Base-by-base conservation (phyloP, 768 basidiomycete genomes). In the Mycena latifolia region DNA sequence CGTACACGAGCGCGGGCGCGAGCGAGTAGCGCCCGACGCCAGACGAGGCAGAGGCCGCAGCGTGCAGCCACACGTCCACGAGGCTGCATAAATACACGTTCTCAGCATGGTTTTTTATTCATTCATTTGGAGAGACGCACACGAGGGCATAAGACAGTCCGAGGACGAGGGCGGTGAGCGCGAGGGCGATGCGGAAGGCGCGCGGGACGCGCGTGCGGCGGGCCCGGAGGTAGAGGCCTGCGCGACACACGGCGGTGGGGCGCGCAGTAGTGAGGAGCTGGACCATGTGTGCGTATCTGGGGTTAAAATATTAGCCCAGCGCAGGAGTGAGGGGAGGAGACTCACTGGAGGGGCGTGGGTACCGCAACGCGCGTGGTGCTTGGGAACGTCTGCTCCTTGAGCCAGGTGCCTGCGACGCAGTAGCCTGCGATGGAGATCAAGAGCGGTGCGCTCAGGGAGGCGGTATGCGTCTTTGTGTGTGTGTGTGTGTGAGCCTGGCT, bases 11-110 rank as follows among this genome's bases (percentile, higher is more conserved):
- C 17, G 63, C 47, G 35, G 69, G 69, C 20, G 56, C 61, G 56
- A 70, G 37, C 15, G 69, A 61, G 55, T 70, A 70, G 55, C 65
- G 61, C 22, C 68, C 68, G 37, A 52, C 25, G 20, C 60, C 53
- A 22, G 11, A 65, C 64, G 3, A 70, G n/a, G n/a, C n/a, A 20
- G 61, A 70, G 29, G 57, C 33, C 18, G 65, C 29, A 0, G 46
- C 69, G 48, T 70, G 69, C 22, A 70, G 64, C 69, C 69, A 66
- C 15, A 66, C 62, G 61, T 70, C 69, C 20, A 57, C 61, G 27
- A 70, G 65, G 31, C 69, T 70, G 56, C 17, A 14, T 11, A n/a
- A 10, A 59, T n/a, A n/a, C n/a, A n/a, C 10, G 41, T 37, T 25
- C 12, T 68, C 15, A 61, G 63, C 31, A 24, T 35, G 20, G 51